Base-by-base conservation (phyloP, 2,329 filamentous ascomycete genomes). In the Fusarium pseudonygamai region DNA sequence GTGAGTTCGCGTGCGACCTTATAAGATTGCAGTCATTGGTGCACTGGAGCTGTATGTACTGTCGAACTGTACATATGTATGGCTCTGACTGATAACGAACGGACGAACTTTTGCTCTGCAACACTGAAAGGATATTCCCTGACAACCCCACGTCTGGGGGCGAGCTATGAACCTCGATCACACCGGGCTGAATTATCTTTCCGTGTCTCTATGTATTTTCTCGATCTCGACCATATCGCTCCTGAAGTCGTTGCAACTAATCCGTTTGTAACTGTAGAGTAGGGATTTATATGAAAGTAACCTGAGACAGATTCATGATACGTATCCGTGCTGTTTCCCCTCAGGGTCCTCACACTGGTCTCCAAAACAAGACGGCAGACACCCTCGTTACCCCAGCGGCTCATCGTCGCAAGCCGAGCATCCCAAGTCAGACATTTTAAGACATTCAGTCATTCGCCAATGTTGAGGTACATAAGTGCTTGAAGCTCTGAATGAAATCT, bases 381-480 rank as follows among this genome's bases (percentile, higher is more conserved):
- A 53, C 68, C 53, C 52, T 56, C 64, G 59, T 50, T 62, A 67
- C 60, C 71, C 60, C 52, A 56, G 49, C 46, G 32, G 53, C 59
- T 60, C 43, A 42, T 58, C 32, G 22, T 56, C 53, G 67, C 59
- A 73, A 65, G 56, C 68, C 71, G 60, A 68, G 49, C 53, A 61
- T 60, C 57, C 57, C 55, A 67, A 60, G 73, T 73, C 59, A 67
- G 60, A 58, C 39, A 37, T 26, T 36, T 39, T 16, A 53, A 73
- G 70, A 71, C 71, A 73, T 70, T 28, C 71, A 73, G 66, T 28
- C 70, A 73, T 69, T 28, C 32, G 58, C 55, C 32, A 56, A 55
- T 39, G 47, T n/a, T 22, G 46, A 64, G 22, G 9, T 47, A n/a
- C n/a, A n/a, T n/a, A 63, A 15, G 16, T 45, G 49, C 43, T 14